Conservation (phyloP, 805 yeast genomes). For the Helenozyma rhizophorensis region DNA sequence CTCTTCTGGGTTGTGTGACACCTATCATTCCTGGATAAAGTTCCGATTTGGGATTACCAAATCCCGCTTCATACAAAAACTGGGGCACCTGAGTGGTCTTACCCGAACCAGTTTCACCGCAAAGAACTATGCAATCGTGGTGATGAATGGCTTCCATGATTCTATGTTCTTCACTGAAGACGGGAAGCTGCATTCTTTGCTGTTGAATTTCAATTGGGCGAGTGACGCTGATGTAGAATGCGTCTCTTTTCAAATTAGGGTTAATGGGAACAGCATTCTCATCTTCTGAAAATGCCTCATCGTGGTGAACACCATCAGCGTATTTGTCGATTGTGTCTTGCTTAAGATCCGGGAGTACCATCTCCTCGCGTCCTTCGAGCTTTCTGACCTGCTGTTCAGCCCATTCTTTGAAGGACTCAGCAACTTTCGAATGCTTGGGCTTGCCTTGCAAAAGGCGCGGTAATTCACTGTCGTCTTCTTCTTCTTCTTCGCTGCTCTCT, state of each 20-base stretch:
- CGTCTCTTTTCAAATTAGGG: constrained; percentile 49
- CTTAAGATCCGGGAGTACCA: constrained; percentile 43
- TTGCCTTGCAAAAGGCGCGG: constrained; percentile 35
- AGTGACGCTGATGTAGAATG: constrained; percentile 62
- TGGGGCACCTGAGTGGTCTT: constrained; percentile 98
- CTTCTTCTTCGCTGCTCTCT: constrained; percentile 26
- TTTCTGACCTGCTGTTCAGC: constrained; percentile 69
- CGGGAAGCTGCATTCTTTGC: constrained; percentile 74
- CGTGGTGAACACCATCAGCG: constrained; percentile 67
- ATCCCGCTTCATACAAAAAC: constrained; percentile 89
- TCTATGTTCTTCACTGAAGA: constrained; percentile 81
- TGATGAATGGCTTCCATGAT: constrained; percentile 96
- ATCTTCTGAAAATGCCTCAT: constrained; percentile 45
- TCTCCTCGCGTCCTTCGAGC: constrained; percentile 51
- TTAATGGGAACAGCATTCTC: constrained; percentile 58
- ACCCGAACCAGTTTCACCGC: constrained; percentile 99
- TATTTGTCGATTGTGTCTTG: constrained; percentile 41
- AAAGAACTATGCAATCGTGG: constrained; percentile 82
- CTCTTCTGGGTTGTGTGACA: constrained; percentile 92
- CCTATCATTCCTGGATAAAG: constrained; percentile 87
- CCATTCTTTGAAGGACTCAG: constrained; percentile 77
- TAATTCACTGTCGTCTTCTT: constrained; percentile 23
- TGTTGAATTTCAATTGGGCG: constrained; percentile 65
- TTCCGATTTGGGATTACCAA: constrained; percentile 60
- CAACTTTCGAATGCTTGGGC: constrained; percentile 42